A percentile compares a stretch with the other conserved stretches of the same genome.
Conservation (phyloP, 305 asterid species). For the Plantago coronopus region DNA sequence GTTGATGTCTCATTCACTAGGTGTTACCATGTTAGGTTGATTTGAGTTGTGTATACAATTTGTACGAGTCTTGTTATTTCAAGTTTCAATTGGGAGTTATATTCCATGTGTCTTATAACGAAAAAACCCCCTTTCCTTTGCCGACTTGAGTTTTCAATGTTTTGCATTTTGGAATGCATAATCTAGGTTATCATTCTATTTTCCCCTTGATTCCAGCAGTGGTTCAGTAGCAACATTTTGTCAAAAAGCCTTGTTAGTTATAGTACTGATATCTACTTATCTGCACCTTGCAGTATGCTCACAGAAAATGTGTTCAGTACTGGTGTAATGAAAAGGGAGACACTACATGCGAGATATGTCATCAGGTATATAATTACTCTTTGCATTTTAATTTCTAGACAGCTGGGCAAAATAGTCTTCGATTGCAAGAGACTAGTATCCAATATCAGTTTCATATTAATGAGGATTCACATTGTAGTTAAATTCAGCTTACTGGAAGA, state of each 20-base stretch:
- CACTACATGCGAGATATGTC: constrained; percentile 91
- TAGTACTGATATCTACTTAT: constrained; percentile 17
- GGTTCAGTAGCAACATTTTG: background rate
- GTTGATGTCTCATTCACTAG: background rate
- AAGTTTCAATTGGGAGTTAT: constrained; percentile 9
- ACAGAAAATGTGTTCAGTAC: constrained; percentile 86
- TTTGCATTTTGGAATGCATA: too few relatives aligned
- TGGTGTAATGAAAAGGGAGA: constrained; percentile 99
- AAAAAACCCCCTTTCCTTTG: too few relatives aligned
- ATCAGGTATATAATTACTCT: constrained; percentile 48
- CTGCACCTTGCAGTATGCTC: constrained; percentile 92
- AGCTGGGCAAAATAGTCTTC: too few relatives aligned
- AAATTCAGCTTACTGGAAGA: background rate
- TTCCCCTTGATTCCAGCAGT: too few relatives aligned
- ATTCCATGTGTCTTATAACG: background rate
- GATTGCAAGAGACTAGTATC: too few relatives aligned
- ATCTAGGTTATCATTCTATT: too few relatives aligned
- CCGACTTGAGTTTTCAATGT: too few relatives aligned
- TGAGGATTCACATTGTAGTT: background rate
- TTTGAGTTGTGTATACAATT: background rate
- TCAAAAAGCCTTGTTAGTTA: background rate
- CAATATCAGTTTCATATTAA: too few relatives aligned
- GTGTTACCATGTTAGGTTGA: background rate
- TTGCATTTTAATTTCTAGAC: background rate
- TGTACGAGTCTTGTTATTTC: background rate